A percentile compares a stretch with the other conserved stretches of the same genome.
Evolutionary conservation across 352 stramenopile genomes (phyloP).

Genomic region (Phytophthora cryptogea): DNA sequence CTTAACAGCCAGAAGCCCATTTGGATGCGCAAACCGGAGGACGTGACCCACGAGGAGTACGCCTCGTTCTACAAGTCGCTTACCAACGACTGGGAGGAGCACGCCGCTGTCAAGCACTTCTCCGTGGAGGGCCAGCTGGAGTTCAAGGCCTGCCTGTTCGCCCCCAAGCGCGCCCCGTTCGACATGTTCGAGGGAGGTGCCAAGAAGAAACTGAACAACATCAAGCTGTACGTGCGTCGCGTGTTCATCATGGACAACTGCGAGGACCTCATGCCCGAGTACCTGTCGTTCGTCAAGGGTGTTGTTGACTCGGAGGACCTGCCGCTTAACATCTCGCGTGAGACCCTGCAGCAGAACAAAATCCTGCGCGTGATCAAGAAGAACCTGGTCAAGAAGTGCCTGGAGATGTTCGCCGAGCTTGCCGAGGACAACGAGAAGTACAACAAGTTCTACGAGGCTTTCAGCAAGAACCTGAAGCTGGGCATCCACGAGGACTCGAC

Average conservation of each 20-base stretch:
- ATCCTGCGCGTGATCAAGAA: slow-evolving; percentile 99
- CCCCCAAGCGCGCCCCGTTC: slow-evolving; percentile 98
- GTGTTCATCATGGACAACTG: slow-evolving; percentile 99
- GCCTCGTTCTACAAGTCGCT: slow-evolving; percentile 99
- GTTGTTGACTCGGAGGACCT: slow-evolving; percentile 99
- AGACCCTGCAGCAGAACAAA: slow-evolving; percentile 99
- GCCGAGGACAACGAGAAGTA: slow-evolving; percentile 97
- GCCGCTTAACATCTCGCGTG: slow-evolving; percentile 99
- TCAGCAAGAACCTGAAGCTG: slow-evolving; percentile 99
- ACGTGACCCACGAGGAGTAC: slow-evolving; percentile 99
- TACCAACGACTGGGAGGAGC: slow-evolving; percentile 99
- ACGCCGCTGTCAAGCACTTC: slow-evolving; percentile 98
- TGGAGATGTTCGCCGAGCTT: slow-evolving; percentile 99
- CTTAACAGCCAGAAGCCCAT: slow-evolving; percentile 99
- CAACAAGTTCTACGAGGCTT: slow-evolving; percentile 99
- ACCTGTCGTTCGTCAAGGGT: slow-evolving; percentile 99
- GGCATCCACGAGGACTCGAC: slow-evolving; percentile 99
- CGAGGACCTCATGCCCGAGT: slow-evolving; percentile 99
- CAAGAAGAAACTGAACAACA: slow-evolving; percentile 99
- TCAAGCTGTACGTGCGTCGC: slow-evolving; percentile 99
- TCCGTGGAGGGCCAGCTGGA: slow-evolving; percentile 99
- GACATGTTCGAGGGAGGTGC: slow-evolving; percentile 99
- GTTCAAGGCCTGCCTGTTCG: slow-evolving; percentile 98
- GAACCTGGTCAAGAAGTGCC: slow-evolving; percentile 99
- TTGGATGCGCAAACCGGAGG: slow-evolving; percentile 99